Base-by-base conservation (phyloP, 2,329 filamentous ascomycete species). In the Ophiocordyceps camponoti-leonardi region DNA sequence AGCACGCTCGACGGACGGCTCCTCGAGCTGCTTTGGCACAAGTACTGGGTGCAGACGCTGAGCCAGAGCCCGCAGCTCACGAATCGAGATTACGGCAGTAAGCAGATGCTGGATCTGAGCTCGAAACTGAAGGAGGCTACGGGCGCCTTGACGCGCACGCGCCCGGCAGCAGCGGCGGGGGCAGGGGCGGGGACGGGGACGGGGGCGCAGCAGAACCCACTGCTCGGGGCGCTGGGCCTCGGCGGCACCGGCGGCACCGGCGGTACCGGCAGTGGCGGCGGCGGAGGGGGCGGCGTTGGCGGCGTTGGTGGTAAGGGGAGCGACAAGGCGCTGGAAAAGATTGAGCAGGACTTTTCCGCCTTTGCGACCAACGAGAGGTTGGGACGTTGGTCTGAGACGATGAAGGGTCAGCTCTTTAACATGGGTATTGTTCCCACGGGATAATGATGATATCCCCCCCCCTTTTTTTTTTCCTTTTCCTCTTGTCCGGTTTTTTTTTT, bases 31-130 rank as follows among this genome's bases (percentile, higher is more conserved):
- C 71, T 98, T 28, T 96, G 92, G 92, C 94, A 95, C 69, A 96
- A 96, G 64, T 98, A 98, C 70, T 94, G 87, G 92, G 88, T 95
- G 31, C 85, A 93, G 58, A 98, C 92, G 6, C 75, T 98, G 19
- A 93, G 86, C 30, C 86, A 94, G 55, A 92, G 80, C 54, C 88
- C 90, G 20, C 73, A 95, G 5, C 81, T 94, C 55, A 87, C 86
- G 46, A 96, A 94, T 58, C 83, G 88, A 50, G 90, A 95, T 54
- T 98, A 88, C 59, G 83, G 81, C 45, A 94, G 83, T 56, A 92
- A 88, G 62, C 88, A 95, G 63, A 92, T 98, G 65, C 69, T 81
- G 43, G 92, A 98, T 61, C 70, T 96, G 41, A 83, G 83, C 39
- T 77, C 79, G 52, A 95, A 94, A 67, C 81, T 93, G 52, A 71